Conservation (phyloP, 164 flowering plant species). For the Chimonanthus salicifolius region DNA sequence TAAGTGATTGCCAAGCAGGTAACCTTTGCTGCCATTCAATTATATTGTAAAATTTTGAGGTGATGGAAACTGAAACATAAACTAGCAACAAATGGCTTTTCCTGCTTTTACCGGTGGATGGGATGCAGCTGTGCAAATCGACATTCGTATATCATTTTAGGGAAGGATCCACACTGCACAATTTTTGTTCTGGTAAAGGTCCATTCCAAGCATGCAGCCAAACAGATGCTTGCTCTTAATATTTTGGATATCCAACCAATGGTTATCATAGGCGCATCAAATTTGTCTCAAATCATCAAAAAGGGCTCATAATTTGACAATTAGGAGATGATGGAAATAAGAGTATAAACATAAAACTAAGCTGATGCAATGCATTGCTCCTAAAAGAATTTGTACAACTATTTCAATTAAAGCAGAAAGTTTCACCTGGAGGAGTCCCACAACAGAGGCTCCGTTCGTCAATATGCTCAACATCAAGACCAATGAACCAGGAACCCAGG, state of each 20-base stretch:
- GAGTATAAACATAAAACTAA: neutral
- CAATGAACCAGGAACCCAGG: conserved; percentile 90
- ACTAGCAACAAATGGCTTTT: too few relatives aligned
- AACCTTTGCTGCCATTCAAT: too few relatives aligned
- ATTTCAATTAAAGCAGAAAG: neutral
- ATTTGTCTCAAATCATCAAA: neutral
- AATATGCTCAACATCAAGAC: conserved; percentile 84
- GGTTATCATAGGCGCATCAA: neutral
- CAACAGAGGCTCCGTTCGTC: conserved; percentile 88
- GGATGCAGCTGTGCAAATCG: too few relatives aligned
- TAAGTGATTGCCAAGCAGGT: too few relatives aligned
- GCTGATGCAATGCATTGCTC: neutral
- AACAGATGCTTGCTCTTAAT: neutral
- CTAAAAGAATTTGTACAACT: neutral
- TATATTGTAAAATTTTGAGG: too few relatives aligned
- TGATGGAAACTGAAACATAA: too few relatives aligned
- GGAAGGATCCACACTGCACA: too few relatives aligned
- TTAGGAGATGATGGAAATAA: neutral
- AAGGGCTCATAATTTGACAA: neutral
- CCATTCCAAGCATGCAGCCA: too few relatives aligned
- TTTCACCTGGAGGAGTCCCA: conserved; percentile 77
- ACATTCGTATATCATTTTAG: too few relatives aligned
- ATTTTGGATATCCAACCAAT: neutral
- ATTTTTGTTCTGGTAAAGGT: too few relatives aligned
- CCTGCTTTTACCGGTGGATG: too few relatives aligned